These are phyloP conservation scores for Castanospermum australe DNA, from an alignment of 306 rosid genomes.

Conservation along the genomic window DNA sequence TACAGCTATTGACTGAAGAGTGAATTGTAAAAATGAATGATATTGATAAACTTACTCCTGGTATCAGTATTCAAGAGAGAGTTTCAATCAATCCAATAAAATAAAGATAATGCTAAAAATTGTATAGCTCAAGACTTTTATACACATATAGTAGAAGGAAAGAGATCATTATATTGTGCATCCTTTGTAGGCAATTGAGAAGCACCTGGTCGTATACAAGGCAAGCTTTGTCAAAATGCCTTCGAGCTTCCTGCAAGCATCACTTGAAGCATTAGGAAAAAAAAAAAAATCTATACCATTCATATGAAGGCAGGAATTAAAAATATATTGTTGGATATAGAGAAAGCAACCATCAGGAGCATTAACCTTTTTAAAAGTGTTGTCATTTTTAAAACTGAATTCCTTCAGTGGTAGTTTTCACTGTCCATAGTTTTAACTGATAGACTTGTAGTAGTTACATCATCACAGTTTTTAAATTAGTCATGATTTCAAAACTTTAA, in stretches of 20 bases:
- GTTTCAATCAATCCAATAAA: neutral
- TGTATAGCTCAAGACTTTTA: neutral
- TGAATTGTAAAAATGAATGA: neutral
- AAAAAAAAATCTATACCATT: neutral
- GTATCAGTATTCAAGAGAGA: neutral
- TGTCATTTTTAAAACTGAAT: neutral
- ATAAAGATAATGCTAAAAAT: neutral
- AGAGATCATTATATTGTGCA: conserved; percentile 1
- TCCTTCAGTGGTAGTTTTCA: neutral
- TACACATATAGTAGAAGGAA: conserved; percentile 7
- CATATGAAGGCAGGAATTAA: conserved; percentile 3
- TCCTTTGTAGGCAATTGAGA: conserved; percentile 19
- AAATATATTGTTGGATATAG: neutral
- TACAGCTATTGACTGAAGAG: neutral
- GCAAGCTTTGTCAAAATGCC: conserved; percentile 83
- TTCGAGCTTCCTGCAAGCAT: conserved; percentile 73
- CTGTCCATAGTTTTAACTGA: neutral
- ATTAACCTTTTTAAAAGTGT: neutral
- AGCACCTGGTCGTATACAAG: conserved; percentile 68
- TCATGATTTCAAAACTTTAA: neutral
- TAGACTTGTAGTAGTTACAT: neutral
- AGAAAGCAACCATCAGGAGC: neutral
- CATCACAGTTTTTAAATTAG: neutral
- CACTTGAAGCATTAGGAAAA: conserved; percentile 25
- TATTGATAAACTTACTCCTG: neutral